Evolutionary conservation across 345 rosid species (phyloP), one percentile per base, ranked within the genome.

Genomic region (Citrus australasica): DNA sequence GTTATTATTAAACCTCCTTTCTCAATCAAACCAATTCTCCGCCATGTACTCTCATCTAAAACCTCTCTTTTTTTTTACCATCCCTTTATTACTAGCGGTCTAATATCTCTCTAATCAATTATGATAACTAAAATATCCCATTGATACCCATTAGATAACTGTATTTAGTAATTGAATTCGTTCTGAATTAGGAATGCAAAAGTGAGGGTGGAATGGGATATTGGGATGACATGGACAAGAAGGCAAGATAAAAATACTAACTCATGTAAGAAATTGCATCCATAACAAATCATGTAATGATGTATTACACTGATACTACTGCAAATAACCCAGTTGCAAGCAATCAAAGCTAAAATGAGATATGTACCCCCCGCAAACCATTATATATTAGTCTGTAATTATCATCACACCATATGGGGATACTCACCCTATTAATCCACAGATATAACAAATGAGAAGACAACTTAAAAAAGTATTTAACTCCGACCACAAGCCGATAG

Each of bases 401-500:
- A 79, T 82, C 84, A 79, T 82, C 84, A 84, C 79, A 75, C 79
- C 37, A 37, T n/a, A 24, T 28, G 79, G 80, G 75, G 68, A 62
- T 76, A 73, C 75, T 65, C 75, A 72, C 83, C 86, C 78, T 81
- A 69, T 35, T 78, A 82, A 83, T 71, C 82, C 86, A 79, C 77
- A 70, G 76, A 79, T 69, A 66, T 78, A 78, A 65, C 73, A 82
- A 70, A 74, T 72, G 75, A 40, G 38, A 70, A 76, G 51, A 69
- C 19, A 3, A 71, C 76, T 72, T 70, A 2, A 67, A 79, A 65
- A 65, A 56, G 66, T 58, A 33, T 62, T 62, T 62, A 67, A 67
- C 68, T 77, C 77, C 73, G n/a, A 79, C 40, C 78, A 68, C 79
- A 71, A 77, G 75, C 83, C 73, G 68, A 60, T 70, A 70, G 68